Conservation (phyloP, 129 eudicot species). For the Daucus carota region DH1_v3.0 NC_030382.2:51595001-51595500, state of each 20-base stretch:
- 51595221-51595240: background rate
- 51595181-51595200: background rate
- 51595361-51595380: background rate
- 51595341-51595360: background rate
- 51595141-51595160: background rate
- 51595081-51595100: constrained; percentile 21
- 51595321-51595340: background rate
- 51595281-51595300: background rate
- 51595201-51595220: no score
- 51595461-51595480: background rate
- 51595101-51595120: background rate
- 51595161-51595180: background rate
- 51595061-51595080: constrained; percentile 12
- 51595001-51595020: constrained; percentile 9
- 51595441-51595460: no score
- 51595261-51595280: background rate
- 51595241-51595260: background rate
- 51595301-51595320: background rate
- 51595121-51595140: constrained; percentile 14
- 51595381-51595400: no score
- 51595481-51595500: background rate
- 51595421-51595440: background rate
- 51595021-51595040: background rate
- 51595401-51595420: background rate
- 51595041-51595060: background rate